Evolutionary conservation across 2,329 filamentous ascomycete genomes (phyloP).

Genomic region (Fusarium albidum): DNA sequence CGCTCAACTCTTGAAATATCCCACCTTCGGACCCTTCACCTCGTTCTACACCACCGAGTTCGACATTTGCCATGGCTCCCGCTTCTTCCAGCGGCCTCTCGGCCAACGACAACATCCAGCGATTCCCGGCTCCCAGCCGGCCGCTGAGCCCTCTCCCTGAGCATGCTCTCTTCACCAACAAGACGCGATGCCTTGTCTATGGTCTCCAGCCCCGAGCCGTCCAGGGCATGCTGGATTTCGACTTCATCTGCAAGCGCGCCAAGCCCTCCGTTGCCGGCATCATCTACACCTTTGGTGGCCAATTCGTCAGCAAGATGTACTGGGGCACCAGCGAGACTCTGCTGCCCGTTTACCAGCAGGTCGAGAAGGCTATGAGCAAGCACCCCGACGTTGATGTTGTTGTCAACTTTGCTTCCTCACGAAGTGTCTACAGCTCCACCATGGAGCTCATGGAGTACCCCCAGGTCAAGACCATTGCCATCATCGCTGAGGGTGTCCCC

Average conservation of each 20-base stretch:
- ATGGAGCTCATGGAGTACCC: constrained; percentile 98
- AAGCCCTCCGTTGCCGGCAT: constrained; percentile 97
- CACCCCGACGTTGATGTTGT: constrained; percentile 97
- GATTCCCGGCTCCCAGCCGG: constrained; percentile 92
- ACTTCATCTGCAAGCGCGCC: constrained; percentile 99
- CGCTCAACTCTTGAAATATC: constrained; percentile 24
- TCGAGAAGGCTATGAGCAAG: constrained; percentile 92
- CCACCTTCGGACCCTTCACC: constrained; percentile 10
- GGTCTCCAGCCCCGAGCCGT: constrained; percentile 95
- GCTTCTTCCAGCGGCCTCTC: constrained; percentile 66
- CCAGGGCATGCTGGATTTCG: constrained; percentile 96
- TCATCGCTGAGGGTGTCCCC: constrained; percentile 98
- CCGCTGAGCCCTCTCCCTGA: constrained; percentile 86
- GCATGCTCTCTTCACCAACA: constrained; percentile 97
- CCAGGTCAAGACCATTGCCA: constrained; percentile 98
- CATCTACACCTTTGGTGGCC: constrained; percentile 99
- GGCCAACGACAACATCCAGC: constrained; percentile 98
- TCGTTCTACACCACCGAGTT: constrained; percentile 34
- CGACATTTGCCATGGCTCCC: constrained; percentile 58
- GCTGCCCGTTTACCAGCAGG: constrained; percentile 96
- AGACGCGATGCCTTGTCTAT: constrained; percentile 99
- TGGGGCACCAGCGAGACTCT: constrained; percentile 99
- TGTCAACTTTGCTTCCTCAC: constrained; percentile 99
- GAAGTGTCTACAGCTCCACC: constrained; percentile 97
- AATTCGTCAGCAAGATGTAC: constrained; percentile 99